Percentiles rank a stretch among this genome's conserved stretches.
Conservation (phyloP, 1,284 basidiomycete genomes). For the Leccinum subatratum region DNA sequence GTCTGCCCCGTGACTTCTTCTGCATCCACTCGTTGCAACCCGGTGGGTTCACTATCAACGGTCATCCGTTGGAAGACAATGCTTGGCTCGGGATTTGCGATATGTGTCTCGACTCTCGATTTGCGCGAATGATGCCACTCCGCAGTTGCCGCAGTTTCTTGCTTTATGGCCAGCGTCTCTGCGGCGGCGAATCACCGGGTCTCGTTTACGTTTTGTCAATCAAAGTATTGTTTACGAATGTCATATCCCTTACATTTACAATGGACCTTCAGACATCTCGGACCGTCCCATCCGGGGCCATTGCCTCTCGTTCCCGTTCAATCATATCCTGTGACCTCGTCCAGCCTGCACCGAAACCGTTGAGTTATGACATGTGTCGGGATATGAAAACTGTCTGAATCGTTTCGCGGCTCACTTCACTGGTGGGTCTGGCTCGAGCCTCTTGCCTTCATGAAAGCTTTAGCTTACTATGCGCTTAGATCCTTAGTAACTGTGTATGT, state of each 20-base stretch:
- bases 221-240: neutral
- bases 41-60: too few species aligned
- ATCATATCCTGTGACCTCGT: neutral
- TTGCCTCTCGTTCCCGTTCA: neutral
- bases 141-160: neutral
- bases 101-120: neutral
- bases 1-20: neutral
- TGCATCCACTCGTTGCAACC: too few species aligned
- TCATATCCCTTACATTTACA: too few species aligned
- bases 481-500: neutral
- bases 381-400: neutral
- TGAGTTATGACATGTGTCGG: neutral
- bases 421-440: neutral
- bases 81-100: neutral
- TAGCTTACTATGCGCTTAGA: neutral
- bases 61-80: neutral
- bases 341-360: neutral
- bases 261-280: neutral
- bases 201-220: neutral
- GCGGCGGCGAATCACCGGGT: neutral
- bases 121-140: neutral
- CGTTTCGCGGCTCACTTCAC: neutral
- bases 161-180: neutral
- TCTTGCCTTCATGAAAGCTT: neutral
- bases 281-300: too few species aligned